Base-by-base conservation (phyloP, 2,329 filamentous ascomycete genomes). In the Aspergillus sp. region DNA sequence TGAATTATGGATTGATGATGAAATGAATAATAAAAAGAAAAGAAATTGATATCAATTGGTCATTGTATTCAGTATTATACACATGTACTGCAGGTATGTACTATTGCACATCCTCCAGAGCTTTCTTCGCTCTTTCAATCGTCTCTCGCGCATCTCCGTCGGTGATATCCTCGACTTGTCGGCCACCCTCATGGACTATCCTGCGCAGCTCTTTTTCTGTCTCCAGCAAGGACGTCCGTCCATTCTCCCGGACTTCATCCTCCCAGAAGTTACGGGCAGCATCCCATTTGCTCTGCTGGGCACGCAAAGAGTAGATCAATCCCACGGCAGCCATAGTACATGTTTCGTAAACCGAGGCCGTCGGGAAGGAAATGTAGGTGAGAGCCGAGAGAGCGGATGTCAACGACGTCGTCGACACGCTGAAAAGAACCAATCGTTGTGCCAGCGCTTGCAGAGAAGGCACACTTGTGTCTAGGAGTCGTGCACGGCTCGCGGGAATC, bases 361-460 rank as follows among this genome's bases (percentile, higher is more conserved):
- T 67, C 0, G 74, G 70, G 7, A 75, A 57, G 11, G 78, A 79
- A 12, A 79, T 51, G 58, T 78, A 81, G 4, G 80, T 70, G 43
- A 82, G 71, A 0, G 67, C 73, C 0, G 75, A 77, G 2, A 83
- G 68, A 0, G 76, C 77, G 8, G 74, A 72, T 1, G 78, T 78
- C 3, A 86, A 68, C 5, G 81, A 80, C 0, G 87, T 86, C 0
- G 88, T 88, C 41, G 82, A 85, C 0, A 88, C 69, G 0, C 87
- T 86, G 57, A 90, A 83, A 5, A 94, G 62, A 5, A 95, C 82
- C 2, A 90, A 78, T 44, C 76, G 80, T 64, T 90, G 86, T 1
- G 85, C 85, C 0, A 88, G 71, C 1, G 85, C 81, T 58, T 89
- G 86, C 4, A 90, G 71, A 1, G 82, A 79, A 2, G 85, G 83